Evolutionary conservation across 352 stramenopile species (phyloP).

Genomic region (Sclerospora graminicola): DNA sequence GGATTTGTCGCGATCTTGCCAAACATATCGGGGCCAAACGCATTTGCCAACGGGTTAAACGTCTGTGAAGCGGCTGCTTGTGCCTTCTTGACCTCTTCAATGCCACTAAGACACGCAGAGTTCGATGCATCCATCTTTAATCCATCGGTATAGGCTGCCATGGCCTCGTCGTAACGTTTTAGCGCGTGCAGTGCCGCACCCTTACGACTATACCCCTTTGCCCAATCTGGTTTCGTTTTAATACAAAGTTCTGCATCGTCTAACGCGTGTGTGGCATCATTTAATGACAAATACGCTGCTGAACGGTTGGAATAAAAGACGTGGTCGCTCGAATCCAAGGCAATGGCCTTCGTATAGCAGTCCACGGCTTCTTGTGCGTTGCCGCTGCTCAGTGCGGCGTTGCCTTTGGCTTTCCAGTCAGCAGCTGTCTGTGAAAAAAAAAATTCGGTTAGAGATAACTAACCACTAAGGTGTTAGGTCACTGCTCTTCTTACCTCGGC

Average conservation of each 20-base stretch:
- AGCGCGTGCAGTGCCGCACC: constrained; percentile 95
- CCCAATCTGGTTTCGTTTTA: constrained; percentile 89
- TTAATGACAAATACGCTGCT: constrained; percentile 94
- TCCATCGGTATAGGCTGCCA: constrained; percentile 75
- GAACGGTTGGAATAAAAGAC: constrained; percentile 98
- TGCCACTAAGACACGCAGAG: constrained; percentile 84
- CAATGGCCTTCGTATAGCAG: constrained; percentile 96
- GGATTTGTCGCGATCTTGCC: constrained; percentile 87
- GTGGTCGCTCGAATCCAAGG: constrained; percentile 90
- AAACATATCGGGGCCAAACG: constrained; percentile 96
- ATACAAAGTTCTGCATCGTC: constrained; percentile 96
- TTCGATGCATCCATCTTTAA: constrained; percentile 90
- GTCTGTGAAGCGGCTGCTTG: constrained; percentile 26
- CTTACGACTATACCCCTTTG: constrained; percentile 97
- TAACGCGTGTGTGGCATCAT: constrained; percentile 88
- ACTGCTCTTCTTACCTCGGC: constrained; percentile 8
- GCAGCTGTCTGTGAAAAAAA: constrained; percentile 20
- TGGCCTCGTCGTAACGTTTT: constrained; percentile 72
- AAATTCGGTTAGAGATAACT: not conserved
- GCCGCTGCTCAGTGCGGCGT: constrained; percentile 89
- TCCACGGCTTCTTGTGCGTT: constrained; percentile 93
- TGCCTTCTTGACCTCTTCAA: constrained; percentile 91
- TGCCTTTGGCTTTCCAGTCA: constrained; percentile 92
- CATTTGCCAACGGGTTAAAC: constrained; percentile 83
- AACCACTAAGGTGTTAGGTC: not conserved